Evolutionary conservation across 208 protist genomes (phyloP).

Genomic region (Trichomonas vaginalis): DNA sequence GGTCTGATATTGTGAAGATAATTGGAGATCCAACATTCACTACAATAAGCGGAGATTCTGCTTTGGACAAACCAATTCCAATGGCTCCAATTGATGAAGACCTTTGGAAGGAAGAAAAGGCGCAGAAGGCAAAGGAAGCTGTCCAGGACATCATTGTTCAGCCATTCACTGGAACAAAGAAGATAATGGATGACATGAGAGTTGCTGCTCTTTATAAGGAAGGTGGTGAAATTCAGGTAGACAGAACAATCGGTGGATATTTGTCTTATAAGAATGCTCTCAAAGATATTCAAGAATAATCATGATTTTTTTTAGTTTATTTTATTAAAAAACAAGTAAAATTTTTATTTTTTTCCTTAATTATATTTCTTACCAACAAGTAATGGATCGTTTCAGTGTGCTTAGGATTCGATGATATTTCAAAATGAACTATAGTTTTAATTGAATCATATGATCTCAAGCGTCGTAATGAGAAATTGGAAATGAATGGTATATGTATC

Average conservation of each 20-base stretch:
- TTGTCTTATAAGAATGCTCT: not conserved
- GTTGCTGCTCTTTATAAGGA: not conserved
- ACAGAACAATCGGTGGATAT: not conserved
- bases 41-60: not conserved
- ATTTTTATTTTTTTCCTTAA: too few relatives aligned
- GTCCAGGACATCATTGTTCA: not conserved
- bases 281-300: too few relatives aligned
- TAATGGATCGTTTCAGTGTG: too few relatives aligned
- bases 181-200: not conserved
- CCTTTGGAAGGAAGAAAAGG: not conserved
- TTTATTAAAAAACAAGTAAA: too few relatives aligned
- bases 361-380: too few relatives aligned
- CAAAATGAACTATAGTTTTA: too few relatives aligned
- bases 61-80: not conserved
- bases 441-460: too few relatives aligned
- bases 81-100: not conserved
- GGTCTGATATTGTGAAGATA: not conserved
- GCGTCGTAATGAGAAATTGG: too few relatives aligned
- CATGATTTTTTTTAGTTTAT: too few relatives aligned
- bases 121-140: not conserved
- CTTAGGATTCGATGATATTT: too few relatives aligned
- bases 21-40: not conserved
- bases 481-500: too few relatives aligned
- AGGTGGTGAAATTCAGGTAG: not conserved
- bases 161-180: not conserved